phyloP scores from a whole-genome alignment of 2,329 filamentous ascomycete genomes.

The Sarocladium oryzae region DNA sequence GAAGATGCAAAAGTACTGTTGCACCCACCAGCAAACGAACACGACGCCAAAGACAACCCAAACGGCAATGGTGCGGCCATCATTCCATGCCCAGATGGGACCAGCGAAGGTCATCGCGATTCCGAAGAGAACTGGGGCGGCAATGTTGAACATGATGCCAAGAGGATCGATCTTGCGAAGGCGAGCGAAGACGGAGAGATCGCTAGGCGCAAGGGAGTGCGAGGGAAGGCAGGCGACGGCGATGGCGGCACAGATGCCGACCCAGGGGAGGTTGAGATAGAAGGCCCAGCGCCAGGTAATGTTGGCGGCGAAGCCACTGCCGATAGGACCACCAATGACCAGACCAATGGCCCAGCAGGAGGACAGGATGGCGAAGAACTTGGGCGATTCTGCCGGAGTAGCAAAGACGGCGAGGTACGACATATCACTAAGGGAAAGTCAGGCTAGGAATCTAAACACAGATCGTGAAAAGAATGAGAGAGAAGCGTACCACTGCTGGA shows the following conservation, averaged over 20 bases:
- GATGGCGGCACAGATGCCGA: conserved; percentile 34
- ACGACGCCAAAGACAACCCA: conserved; percentile 40
- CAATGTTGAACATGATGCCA: conserved; percentile 22
- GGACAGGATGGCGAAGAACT: conserved; percentile 20
- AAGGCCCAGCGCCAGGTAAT: conserved; percentile 41
- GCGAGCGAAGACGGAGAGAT: conserved; percentile 13
- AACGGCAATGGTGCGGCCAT: conserved; percentile 35
- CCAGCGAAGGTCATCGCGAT: conserved; percentile 47
- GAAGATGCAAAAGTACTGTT: conserved; percentile 39
- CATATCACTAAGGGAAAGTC: conserved; percentile 12
- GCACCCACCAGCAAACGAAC: conserved; percentile 35
- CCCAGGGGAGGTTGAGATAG: conserved; percentile 43
- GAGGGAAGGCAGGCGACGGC: conserved; percentile 38
- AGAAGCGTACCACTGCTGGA: conserved; percentile 24
- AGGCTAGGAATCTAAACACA: too few relatives aligned
- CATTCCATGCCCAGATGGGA: conserved; percentile 40
- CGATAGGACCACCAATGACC: conserved; percentile 17
- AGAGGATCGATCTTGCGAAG: conserved; percentile 24
- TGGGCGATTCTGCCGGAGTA: conserved; percentile 17
- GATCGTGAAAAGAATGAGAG: not conserved
- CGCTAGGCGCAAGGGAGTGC: conserved; percentile 18
- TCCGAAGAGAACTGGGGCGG: conserved; percentile 31
- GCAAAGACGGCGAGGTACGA: conserved; percentile 22
- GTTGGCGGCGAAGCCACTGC: conserved; percentile 27
- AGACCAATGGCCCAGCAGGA: conserved; percentile 19